Percentiles rank a stretch among this genome's conserved stretches.
Conservation (phyloP, 1,284 basidiomycete species). For the Trichosporon faecale region DNA sequence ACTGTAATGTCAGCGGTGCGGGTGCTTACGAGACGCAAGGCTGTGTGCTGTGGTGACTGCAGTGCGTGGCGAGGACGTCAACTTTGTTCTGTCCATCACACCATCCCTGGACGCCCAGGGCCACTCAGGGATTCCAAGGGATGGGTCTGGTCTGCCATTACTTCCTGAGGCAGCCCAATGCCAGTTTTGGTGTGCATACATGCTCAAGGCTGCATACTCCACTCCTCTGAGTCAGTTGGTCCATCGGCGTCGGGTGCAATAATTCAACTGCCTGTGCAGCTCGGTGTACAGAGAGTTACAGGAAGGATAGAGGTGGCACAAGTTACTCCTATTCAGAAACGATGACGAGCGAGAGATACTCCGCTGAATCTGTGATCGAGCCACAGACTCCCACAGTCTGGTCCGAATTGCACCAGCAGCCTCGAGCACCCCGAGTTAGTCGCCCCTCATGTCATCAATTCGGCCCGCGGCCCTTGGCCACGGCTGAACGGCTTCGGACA, state of each 20-base stretch:
- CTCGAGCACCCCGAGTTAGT: background rate
- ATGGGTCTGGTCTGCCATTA: background rate
- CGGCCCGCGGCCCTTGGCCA: background rate
- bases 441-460: background rate
- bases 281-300: background rate
- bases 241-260: background rate
- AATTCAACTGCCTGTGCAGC: background rate
- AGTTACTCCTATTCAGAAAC: background rate
- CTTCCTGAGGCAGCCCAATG: background rate
- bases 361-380: background rate
- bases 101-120: background rate
- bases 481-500: background rate
- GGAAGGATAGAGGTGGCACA: background rate
- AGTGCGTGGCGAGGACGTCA: background rate
- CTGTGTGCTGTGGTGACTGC: background rate
- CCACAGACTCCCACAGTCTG: background rate
- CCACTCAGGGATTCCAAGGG: background rate
- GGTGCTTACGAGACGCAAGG: conserved; percentile 2
- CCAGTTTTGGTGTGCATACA: background rate
- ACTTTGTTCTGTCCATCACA: background rate
- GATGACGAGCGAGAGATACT: background rate
- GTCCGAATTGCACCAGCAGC: background rate
- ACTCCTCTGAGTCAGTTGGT: background rate
- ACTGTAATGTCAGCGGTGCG: background rate
- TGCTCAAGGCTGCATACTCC: background rate